Evolutionary conservation across 768 basidiomycete species (phyloP).

Genomic region (Pleurotus citrinopileatus): DNA sequence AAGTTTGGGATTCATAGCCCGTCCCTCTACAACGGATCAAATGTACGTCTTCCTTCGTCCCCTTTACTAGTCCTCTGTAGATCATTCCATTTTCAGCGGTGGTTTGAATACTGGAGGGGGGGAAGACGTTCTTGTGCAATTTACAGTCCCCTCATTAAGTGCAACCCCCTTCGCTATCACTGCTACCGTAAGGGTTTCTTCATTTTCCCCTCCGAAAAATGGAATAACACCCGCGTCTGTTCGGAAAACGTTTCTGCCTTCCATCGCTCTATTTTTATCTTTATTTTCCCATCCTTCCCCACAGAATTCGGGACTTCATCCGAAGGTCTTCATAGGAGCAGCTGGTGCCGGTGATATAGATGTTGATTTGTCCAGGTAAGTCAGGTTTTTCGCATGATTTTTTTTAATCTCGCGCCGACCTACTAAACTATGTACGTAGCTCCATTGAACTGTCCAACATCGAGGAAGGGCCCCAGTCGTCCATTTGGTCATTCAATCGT

Average conservation of each 20-base stretch:
- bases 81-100: conserved; percentile 21
- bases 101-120: conserved; percentile 30
- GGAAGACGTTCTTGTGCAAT: conserved; percentile 28
- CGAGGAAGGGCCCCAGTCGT: conserved; percentile 30
- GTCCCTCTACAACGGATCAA: conserved; percentile 22
- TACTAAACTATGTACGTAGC: conserved; percentile 29
- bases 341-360: background rate
- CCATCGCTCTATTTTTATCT: conserved; percentile 28
- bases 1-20: conserved; percentile 31
- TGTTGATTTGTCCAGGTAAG: conserved; percentile 4
- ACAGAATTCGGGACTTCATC: conserved; percentile 31
- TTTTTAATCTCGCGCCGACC: too few species aligned
- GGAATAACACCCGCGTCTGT: background rate
- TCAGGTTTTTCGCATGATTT: background rate
- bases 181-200: conserved; percentile 28
- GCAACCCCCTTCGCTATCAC: conserved; percentile 29
- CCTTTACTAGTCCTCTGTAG: background rate
- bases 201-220: background rate
- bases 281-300: conserved; percentile 24
- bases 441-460: conserved; percentile 21
- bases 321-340: conserved; percentile 5
- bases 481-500: conserved; percentile 43
- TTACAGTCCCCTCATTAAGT: conserved; percentile 22
- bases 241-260: too few species aligned
- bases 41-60: conserved; percentile 19